Evolutionary conservation across 2,329 filamentous ascomycete species (phyloP).

Genomic region (Colletotrichum simmondsii): DNA sequence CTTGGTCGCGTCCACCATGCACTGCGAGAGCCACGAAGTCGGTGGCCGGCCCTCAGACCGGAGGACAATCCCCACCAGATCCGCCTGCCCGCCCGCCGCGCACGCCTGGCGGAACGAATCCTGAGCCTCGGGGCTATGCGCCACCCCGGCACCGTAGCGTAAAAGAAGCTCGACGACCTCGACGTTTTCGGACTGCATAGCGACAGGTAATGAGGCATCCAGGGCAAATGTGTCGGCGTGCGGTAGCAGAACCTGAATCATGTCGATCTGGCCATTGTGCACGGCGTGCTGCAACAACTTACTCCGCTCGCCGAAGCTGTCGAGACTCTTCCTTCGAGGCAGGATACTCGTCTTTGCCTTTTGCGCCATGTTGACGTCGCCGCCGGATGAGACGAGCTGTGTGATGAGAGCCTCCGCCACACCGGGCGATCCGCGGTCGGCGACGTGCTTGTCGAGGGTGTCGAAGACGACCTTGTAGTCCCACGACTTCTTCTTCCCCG

Average conservation of each 20-base stretch:
- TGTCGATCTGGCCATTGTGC: conserved; percentile 60
- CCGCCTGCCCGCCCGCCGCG: conserved; percentile 54
- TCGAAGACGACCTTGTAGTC: conserved; percentile 65
- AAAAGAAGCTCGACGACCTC: conserved; percentile 60
- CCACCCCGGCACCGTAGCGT: conserved; percentile 56
- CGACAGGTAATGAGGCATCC: conserved; percentile 60
- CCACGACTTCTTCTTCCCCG: conserved; percentile 61
- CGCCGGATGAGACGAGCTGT: conserved; percentile 60
- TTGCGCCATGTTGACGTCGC: conserved; percentile 59
- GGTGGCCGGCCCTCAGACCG: conserved; percentile 60
- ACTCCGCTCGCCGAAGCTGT: conserved; percentile 59
- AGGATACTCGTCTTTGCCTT: conserved; percentile 61
- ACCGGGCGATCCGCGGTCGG: conserved; percentile 60
- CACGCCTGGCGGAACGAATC: conserved; percentile 66
- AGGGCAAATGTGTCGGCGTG: conserved; percentile 63
- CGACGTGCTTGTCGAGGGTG: conserved; percentile 60
- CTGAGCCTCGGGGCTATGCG: conserved; percentile 55
- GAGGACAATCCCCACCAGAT: conserved; percentile 60
- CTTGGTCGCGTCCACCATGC: conserved; percentile 61
- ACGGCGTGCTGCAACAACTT: conserved; percentile 63
- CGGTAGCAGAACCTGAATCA: conserved; percentile 64
- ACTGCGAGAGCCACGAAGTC: conserved; percentile 56
- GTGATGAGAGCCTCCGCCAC: conserved; percentile 66
- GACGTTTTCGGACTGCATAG: conserved; percentile 56
- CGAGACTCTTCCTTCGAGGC: conserved; percentile 60